A percentile compares a stretch with the other conserved stretches of the same genome.
phyloP scores from a whole-genome alignment of 2,329 filamentous ascomycete genomes.

The Pseudogymnoascus sp. region DNA sequence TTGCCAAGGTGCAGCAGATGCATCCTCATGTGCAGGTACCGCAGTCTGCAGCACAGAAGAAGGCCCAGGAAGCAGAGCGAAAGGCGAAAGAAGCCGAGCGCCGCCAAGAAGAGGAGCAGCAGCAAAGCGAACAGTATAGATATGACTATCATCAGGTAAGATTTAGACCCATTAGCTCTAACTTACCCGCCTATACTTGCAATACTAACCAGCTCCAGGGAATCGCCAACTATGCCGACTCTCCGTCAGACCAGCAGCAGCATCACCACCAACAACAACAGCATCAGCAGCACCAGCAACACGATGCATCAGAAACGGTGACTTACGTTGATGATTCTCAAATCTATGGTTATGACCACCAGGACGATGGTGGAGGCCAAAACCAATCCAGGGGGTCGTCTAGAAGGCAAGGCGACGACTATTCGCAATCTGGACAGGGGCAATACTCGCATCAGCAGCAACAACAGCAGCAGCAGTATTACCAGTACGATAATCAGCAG shows the following conservation, averaged over 20 bases:
- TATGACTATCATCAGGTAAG: constrained; percentile 31
- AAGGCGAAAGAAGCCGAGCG: constrained; percentile 35
- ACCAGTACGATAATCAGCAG: constrained; percentile 8
- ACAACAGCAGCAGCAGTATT: constrained; percentile 10
- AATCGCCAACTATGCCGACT: constrained; percentile 28
- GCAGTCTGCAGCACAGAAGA: constrained; percentile 66
- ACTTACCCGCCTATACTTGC: background rate
- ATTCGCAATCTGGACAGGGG: constrained; percentile 11
- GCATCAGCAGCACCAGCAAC: constrained; percentile 18
- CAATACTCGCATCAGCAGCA: constrained; percentile 19
- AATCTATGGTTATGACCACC: constrained; percentile 41
- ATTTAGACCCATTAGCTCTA: background rate
- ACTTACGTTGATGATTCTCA: constrained; percentile 41
- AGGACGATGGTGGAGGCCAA: constrained; percentile 25
- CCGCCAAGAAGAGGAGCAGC: constrained; percentile 23
- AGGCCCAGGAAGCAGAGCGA: constrained; percentile 48
- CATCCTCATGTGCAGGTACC: constrained; percentile 91
- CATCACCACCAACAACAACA: background rate
- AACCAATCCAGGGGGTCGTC: constrained; percentile 9
- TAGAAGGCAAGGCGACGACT: constrained; percentile 14
- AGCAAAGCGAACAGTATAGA: constrained; percentile 27
- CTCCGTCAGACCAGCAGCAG: constrained; percentile 13
- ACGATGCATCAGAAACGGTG: constrained; percentile 30
- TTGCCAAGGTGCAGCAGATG: constrained; percentile 98
- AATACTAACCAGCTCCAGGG: constrained; percentile 23